A percentile compares a stretch with the other conserved stretches of the same genome.
These are phyloP conservation scores for Colletotrichum nymphaeae DNA, from an alignment of 2,329 filamentous ascomycete species.

Conservation along the genomic window DNA sequence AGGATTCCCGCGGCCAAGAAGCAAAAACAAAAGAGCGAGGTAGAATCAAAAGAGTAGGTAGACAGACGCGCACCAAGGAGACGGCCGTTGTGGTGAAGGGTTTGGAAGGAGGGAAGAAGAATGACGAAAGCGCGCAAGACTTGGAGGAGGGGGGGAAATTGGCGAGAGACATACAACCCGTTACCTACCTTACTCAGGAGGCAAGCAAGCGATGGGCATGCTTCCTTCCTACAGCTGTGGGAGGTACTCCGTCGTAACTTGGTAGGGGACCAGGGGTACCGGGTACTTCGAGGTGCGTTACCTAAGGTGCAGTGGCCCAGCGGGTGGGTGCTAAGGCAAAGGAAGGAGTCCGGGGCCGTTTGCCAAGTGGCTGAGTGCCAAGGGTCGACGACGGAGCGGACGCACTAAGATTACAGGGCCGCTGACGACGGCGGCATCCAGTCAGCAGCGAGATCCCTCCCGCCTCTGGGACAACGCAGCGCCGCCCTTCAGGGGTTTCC, in stretches of 20 bases:
- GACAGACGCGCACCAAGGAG: neutral
- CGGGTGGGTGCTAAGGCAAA: neutral
- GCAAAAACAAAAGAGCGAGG: neutral
- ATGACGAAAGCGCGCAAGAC: neutral
- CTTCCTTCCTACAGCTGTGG: neutral
- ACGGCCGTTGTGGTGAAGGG: neutral
- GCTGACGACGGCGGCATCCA: conserved; percentile 21
- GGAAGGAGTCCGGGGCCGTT: neutral
- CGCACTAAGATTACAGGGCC: conserved; percentile 33
- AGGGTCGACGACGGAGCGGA: conserved; percentile 14
- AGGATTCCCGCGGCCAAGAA: neutral
- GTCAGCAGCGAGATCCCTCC: conserved; percentile 18
- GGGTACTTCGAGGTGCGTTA: neutral
- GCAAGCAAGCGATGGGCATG: too few relatives aligned
- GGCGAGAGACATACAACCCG: neutral
- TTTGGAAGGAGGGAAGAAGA: neutral
- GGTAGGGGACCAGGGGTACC: neutral
- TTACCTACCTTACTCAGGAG: neutral
- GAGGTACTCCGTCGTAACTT: neutral
- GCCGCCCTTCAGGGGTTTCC: conserved; percentile 21
- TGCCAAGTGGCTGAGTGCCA: conserved; percentile 26
- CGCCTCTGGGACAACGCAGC: conserved; percentile 13
- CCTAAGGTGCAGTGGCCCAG: neutral
- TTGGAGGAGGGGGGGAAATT: neutral
- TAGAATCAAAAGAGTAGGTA: neutral